Base-by-base conservation (phyloP, 805 yeast genomes). In the Ogataea naganishii region DNA sequence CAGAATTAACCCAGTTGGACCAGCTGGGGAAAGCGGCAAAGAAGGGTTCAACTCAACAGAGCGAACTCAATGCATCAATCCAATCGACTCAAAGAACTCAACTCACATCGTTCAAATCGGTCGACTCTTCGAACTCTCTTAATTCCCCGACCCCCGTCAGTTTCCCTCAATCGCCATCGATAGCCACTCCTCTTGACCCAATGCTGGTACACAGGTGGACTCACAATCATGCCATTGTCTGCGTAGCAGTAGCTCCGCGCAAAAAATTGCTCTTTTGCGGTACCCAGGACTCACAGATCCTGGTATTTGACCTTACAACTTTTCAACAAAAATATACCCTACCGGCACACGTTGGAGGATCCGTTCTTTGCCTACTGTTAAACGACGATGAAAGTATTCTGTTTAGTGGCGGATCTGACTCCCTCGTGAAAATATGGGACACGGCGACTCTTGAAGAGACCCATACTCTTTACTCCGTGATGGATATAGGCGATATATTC, bases 401-500 rank as follows among this genome's bases (percentile, higher is more conserved):
- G 22, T 80, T 92, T 44, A 74, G 92, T 21, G 96, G 92, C 3
- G 89, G 95, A 2, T 76, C 92, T 7, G 97, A 89, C 49, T 86
- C 96, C 3, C 60, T 89, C 27, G 79, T 89, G 19, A 82, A 85
- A 48, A 75, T 85, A 2, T 92, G 95, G 94, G 75, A 79, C 34
- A 61, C 84, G 14, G 53, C 66, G 2, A 51, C 56, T 3, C 40
- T 49, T 5, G 24, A 22, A 13, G 72, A 66, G 38, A 53, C 80
- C 1, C 80, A 81, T 43, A 80, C 94, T 0, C 72, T 88, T 6
- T 89, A 89, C 51, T 80, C 95, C 1, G 53, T 80, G 8, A 68
- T 80, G 20, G 98, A 89, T 57, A 80, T 89, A 30, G 98, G 98
- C 29, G 98, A 89, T 53, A 80, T 89, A 12, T 89, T 89, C 49